Base-by-base conservation (phyloP, 1,139 yeast species). In the Hemisphaericaspora xylofermentans region DNA sequence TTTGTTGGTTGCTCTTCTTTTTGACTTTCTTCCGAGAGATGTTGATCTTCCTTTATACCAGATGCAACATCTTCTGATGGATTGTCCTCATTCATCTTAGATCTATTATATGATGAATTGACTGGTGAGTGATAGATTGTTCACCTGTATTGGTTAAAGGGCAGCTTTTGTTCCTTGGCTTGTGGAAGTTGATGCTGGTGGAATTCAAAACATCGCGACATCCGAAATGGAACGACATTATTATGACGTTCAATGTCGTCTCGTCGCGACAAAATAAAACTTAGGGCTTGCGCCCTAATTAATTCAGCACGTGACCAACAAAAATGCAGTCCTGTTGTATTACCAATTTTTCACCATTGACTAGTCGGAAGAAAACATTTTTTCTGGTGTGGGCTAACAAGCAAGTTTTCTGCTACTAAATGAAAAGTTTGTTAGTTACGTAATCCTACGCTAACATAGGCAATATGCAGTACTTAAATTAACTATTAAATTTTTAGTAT, bases 31-130 rank as follows among this genome's bases (percentile, higher is more conserved):
- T 15, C 25, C 13, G 14, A 4, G n/a, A 17, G 7, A 8, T 42
- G 27, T 10, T 35, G 22, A 4, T 38, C 33, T 29, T 41, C 36
- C 12, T 38, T 21, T 9, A 13, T 27, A 14, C 21, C 13, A n/a
- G n/a, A 14, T 7, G 4, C 30, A 10, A 12, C 16, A 8, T 41
- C 41, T 15, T 33, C 38, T 18, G 42, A 18, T 25, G 41, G 27
- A 22, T 31, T 43, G 24, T 39, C 41, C 19, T 36, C 48, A 41
- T 45, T 42, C 48, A 45, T 45, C 25, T 10, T 19, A 12, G 13
- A 17, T 33, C 16, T n/a, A 27, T 27, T 13, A 26, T 34, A 16
- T 16, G 25, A 27, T 35, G 26, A 28, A 35, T 35, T 35, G 25
- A 29, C 3, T 19, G 5, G 22, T 19, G n/a, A n/a, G n/a, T n/a